Percentiles rank a stretch among this genome's conserved stretches.
Conservation (phyloP, 768 basidiomycete genomes). For the Mycena epipterygia region DNA sequence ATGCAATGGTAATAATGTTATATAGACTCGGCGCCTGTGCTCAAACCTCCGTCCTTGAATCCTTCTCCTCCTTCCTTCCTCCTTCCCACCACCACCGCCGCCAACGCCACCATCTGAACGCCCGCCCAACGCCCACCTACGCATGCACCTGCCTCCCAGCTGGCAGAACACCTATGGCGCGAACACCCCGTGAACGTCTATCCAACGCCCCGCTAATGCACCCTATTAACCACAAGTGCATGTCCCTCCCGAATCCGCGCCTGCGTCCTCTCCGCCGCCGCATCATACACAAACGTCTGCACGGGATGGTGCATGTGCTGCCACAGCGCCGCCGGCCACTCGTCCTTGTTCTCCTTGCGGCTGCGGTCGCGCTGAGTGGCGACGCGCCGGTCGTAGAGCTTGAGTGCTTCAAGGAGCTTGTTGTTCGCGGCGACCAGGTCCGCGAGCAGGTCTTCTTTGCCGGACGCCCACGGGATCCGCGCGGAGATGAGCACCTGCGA, state of each 20-base stretch:
- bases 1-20: slow-evolving; percentile 26
- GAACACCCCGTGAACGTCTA: too few species aligned
- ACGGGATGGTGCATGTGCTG: slow-evolving; percentile 62
- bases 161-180: too few species aligned
- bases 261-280: slow-evolving; percentile 84
- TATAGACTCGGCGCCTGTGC: slow-evolving; percentile 6
- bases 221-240: slow-evolving; percentile 57
- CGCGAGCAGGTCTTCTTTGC: slow-evolving; percentile 36
- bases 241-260: slow-evolving; percentile 66
- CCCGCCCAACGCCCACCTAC: too few species aligned
- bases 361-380: slow-evolving; percentile 14
- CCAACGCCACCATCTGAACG: not conserved
- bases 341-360: slow-evolving; percentile 37
- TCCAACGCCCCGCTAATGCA: slow-evolving; percentile 49
- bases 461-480: slow-evolving; percentile 93
- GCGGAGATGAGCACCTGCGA: slow-evolving; percentile 89
- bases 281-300: slow-evolving; percentile 86
- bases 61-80: not conserved
- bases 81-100: too few species aligned
- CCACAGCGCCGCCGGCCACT: slow-evolving; percentile 42
- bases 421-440: slow-evolving; percentile 19
- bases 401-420: slow-evolving; percentile 19
- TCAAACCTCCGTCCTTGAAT: not conserved
- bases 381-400: slow-evolving; percentile 23
- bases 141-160: too few species aligned